phyloP scores from a whole-genome alignment of 2,329 filamentous ascomycete species.

The Colletotrichum limetticola region DNA sequence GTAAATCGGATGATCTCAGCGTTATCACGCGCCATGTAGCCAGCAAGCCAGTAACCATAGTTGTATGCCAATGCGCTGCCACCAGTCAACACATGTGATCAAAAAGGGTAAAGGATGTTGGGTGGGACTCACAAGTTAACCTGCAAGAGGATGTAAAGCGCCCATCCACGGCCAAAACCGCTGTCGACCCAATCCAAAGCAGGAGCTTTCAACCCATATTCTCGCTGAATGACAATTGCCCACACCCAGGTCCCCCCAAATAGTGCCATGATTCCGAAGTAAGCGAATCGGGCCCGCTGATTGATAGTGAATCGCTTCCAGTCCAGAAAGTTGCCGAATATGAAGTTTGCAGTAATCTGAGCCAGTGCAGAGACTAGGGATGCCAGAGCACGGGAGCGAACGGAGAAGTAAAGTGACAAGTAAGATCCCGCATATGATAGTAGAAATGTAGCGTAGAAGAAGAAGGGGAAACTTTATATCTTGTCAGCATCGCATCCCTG shows the following conservation, averaged over 20 bases:
- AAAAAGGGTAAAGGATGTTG: no score
- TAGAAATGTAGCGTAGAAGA: slow-evolving; percentile 28
- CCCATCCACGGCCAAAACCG: slow-evolving; percentile 39
- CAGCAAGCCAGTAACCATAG: slow-evolving; percentile 27
- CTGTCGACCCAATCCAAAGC: slow-evolving; percentile 36
- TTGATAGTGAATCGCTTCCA: slow-evolving; percentile 35
- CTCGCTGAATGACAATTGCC: slow-evolving; percentile 38
- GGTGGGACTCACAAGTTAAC: slow-evolving; percentile 8
- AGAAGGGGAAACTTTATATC: slow-evolving; percentile 6
- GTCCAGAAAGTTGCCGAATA: slow-evolving; percentile 39
- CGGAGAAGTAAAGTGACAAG: slow-evolving; percentile 38
- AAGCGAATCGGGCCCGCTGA: slow-evolving; percentile 35
- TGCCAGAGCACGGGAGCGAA: slow-evolving; percentile 35
- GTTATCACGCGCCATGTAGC: slow-evolving; percentile 20
- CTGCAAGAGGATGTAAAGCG: slow-evolving; percentile 39
- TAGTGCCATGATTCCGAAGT: slow-evolving; percentile 36
- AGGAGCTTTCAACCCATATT: slow-evolving; percentile 24
- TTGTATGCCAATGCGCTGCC: slow-evolving; percentile 16
- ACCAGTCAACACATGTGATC: neutral
- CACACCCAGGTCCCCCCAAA: slow-evolving; percentile 39
- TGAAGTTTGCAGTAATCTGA: slow-evolving; percentile 37
- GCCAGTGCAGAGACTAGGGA: slow-evolving; percentile 36
- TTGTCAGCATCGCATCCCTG: neutral
- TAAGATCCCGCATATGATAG: slow-evolving; percentile 39
- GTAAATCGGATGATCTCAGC: slow-evolving; percentile 24